phyloP scores from a whole-genome alignment of 2,329 filamentous ascomycete species.

The Seiridium unicorne region DNA sequence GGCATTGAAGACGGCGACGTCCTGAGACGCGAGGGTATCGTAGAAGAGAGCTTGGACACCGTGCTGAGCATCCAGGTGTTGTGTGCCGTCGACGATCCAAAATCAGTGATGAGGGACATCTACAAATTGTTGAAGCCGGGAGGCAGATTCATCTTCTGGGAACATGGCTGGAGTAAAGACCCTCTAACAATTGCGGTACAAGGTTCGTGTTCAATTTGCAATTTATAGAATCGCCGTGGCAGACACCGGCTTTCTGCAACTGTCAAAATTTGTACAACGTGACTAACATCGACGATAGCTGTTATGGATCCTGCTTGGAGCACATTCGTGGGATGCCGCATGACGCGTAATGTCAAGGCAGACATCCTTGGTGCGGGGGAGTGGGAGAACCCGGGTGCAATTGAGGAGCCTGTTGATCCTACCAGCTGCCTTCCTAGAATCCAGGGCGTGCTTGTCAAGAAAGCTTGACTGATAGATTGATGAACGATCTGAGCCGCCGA shows the following conservation, averaged over 20 bases:
- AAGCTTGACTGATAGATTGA: slow-evolving; percentile 6
- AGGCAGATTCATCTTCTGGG: slow-evolving; percentile 45
- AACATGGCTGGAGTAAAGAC: slow-evolving; percentile 32
- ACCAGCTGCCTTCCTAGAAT: slow-evolving; percentile 26
- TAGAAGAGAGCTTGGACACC: slow-evolving; percentile 33
- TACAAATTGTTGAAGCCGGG: slow-evolving; percentile 42
- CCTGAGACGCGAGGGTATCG: slow-evolving; percentile 33
- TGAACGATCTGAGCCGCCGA: too few species aligned
- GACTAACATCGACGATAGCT: slow-evolving; percentile 17
- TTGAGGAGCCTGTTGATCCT: slow-evolving; percentile 25
- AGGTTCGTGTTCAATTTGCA: slow-evolving; percentile 19
- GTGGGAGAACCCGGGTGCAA: slow-evolving; percentile 29
- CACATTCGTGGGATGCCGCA: slow-evolving; percentile 26
- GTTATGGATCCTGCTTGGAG: slow-evolving; percentile 29
- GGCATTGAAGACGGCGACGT: slow-evolving; percentile 37
- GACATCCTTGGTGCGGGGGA: slow-evolving; percentile 25
- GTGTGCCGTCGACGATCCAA: slow-evolving; percentile 34
- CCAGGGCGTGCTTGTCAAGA: slow-evolving; percentile 30
- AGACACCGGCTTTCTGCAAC: too few species aligned
- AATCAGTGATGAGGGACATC: slow-evolving; percentile 27
- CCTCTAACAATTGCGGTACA: slow-evolving; percentile 26
- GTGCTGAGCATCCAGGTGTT: slow-evolving; percentile 42
- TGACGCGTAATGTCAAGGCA: slow-evolving; percentile 25
- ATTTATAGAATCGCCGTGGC: too few species aligned
- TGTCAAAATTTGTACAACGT: not conserved